Evolutionary conservation across 345 rosid species (phyloP).

Genomic region (Cardamine chenopodiifolia): DNA sequence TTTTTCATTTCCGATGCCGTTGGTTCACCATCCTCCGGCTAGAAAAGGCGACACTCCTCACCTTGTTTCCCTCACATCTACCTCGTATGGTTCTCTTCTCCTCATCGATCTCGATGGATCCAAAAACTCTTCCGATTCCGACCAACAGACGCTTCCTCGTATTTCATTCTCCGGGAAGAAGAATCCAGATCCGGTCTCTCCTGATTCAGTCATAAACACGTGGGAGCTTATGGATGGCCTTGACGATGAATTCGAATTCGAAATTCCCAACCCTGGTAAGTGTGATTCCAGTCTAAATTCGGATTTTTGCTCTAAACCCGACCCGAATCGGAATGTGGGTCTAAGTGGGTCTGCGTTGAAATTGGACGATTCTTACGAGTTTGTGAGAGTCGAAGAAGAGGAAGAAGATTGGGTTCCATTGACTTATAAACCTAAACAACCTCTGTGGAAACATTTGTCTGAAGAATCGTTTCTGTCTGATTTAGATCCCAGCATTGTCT

Average conservation of each 20-base stretch:
- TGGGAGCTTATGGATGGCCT: constrained; percentile 99
- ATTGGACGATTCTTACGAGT: constrained; percentile 40
- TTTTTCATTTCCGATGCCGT: constrained; percentile 65
- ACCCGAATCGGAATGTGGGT: constrained; percentile 35
- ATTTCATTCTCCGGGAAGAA: constrained; percentile 36
- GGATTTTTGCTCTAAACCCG: constrained; percentile 31
- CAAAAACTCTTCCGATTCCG: constrained; percentile 38
- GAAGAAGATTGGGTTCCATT: constrained; percentile 42
- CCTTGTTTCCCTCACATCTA: constrained; percentile 81
- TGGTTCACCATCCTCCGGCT: constrained; percentile 87
- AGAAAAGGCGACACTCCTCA: constrained; percentile 87
- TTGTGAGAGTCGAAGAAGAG: constrained; percentile 33
- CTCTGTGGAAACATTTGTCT: constrained; percentile 74
- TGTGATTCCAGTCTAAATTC: constrained; percentile 12
- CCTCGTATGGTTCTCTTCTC: constrained; percentile 83
- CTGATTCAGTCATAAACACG: constrained; percentile 87
- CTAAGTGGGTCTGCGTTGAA: constrained; percentile 41
- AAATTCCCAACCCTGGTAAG: constrained; percentile 40
- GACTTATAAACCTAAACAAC: constrained; percentile 46
- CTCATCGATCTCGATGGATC: constrained; percentile 45
- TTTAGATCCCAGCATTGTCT: constrained; percentile 65
- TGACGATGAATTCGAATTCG: constrained; percentile 58
- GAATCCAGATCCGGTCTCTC: constrained; percentile 47
- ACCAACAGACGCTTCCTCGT: constrained; percentile 33
- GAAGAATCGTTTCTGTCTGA: constrained; percentile 67